Evolutionary conservation across 2,329 filamentous ascomycete genomes (phyloP), one percentile per base, ranked within the genome.

Genomic region (Domatiomyces catenatus): DNA sequence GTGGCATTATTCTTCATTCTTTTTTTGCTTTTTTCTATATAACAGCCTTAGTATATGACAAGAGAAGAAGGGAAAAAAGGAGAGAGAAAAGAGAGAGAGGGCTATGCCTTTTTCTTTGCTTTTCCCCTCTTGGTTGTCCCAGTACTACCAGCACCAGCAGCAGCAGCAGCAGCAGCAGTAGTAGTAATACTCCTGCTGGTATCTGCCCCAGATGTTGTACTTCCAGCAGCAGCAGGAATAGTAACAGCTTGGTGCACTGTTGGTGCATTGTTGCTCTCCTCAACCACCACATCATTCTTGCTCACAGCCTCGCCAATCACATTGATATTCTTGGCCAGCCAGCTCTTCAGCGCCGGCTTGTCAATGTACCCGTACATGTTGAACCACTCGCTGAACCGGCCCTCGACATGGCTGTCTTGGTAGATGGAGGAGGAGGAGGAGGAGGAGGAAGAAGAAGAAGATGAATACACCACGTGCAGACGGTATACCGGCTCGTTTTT

Each of bases 401-500:
- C 70, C 52, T 72, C 69, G 52, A 79, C 69, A 48, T 75, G 67
- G 57, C 69, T 63, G 63, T 73, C 64, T 65, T 70, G 63, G 48
- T 66, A 59, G 20, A 67, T 59, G 28, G 8, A 4, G 10, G 32
- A 15, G 3, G 32, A 5, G 15, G 28, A 32, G 12, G 28, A 32
- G 12, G 28, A 32, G 12, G 28, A 32, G 12, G 28, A 32, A 32
- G 28, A 32, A 32, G 62, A 52, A n/a, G 67, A 59, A 10, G 67
- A 66, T 15, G 64, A 65, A 52, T 71, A 71, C 24, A 58, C 60
- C 48, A 94, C 74, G 44, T 75, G 79, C 53, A 94, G 70, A 62
- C 84, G 76, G 72, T 98, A 98, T 44, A 80, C 76, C 0, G 88
- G 86, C 42, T 82, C 76, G 67, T 89, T 79, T 66, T 95, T 95